phyloP scores from a whole-genome alignment of 2,329 filamentous ascomycete genomes.

The Curvularia sp. region DNA sequence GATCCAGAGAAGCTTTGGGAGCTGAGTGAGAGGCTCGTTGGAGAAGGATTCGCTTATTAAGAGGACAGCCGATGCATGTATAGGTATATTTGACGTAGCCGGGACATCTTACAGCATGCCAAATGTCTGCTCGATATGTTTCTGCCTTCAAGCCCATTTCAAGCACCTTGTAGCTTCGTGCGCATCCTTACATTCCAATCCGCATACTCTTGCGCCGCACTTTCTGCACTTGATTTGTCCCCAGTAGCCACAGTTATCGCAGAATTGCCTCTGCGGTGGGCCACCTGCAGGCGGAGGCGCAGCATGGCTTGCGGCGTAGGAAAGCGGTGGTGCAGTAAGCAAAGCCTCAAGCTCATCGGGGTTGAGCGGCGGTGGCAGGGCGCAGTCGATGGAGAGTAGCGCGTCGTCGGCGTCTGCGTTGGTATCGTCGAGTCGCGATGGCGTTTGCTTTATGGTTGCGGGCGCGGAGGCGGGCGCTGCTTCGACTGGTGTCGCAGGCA shows the following conservation, averaged over 20 bases:
- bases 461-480: constrained; percentile 37
- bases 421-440: constrained; percentile 23
- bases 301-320: constrained; percentile 68
- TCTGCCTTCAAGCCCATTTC: constrained; percentile 44
- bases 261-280: constrained; percentile 69
- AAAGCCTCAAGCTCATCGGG: constrained; percentile 70
- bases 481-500: constrained; percentile 39
- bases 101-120: constrained; percentile 26
- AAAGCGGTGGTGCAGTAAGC: constrained; percentile 69
- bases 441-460: constrained; percentile 9
- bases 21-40: constrained; percentile 44
- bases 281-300: constrained; percentile 50
- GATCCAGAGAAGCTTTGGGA: constrained; percentile 44
- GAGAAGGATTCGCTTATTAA: constrained; percentile 39
- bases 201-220: constrained; percentile 80
- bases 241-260: constrained; percentile 84
- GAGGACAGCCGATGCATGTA: not conserved
- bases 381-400: constrained; percentile 61
- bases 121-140: not conserved
- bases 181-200: constrained; percentile 73
- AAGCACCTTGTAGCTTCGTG: constrained; percentile 72
- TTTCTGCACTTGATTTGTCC: constrained; percentile 77
- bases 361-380: constrained; percentile 65
- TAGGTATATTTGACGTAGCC: constrained; percentile 1
- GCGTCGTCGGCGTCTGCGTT: constrained; percentile 56